These are phyloP conservation scores for Physocladia obscura DNA, from an alignment of 192 early-diverging fungal species.

Conservation along the genomic window DNA sequence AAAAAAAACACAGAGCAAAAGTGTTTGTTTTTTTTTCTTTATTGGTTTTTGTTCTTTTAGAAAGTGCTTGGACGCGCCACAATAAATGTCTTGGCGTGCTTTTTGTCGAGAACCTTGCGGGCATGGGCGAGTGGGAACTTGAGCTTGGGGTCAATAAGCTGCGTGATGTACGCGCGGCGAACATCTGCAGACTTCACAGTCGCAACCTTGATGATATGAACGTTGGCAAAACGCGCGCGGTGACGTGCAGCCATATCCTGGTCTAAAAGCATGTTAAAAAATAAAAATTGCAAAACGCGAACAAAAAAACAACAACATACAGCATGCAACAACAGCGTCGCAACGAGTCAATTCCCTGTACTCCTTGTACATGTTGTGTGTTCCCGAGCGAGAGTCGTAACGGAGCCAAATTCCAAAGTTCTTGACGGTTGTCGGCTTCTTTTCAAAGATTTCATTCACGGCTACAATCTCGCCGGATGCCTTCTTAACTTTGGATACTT, in stretches of 20 bases:
- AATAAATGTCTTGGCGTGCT: conserved; percentile 83
- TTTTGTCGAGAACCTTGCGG: conserved; percentile 73
- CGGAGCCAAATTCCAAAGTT: conserved; percentile 99
- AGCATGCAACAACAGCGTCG: conserved; percentile 57
- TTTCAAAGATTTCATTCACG: conserved; percentile 95
- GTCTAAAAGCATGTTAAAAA: conserved; percentile 46
- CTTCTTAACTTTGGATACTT: conserved; percentile 99
- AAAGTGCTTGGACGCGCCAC: conserved; percentile 93
- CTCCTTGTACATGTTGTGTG: conserved; percentile 99
- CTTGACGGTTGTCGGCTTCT: conserved; percentile 87
- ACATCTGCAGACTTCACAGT: conserved; percentile 86
- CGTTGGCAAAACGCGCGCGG: conserved; percentile 93
- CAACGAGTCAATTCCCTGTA: conserved; percentile 93
- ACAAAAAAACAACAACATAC: conserved; percentile 36
- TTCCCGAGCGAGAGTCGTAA: conserved; percentile 99
- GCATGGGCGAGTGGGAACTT: conserved; percentile 99
- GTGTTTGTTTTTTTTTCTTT: too few species aligned
- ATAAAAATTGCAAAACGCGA: not conserved
- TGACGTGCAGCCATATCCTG: conserved; percentile 99
- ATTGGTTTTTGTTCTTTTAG: conserved; percentile 56
- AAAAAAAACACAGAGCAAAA: not conserved
- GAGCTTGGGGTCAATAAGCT: conserved; percentile 85
- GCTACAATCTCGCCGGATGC: conserved; percentile 96
- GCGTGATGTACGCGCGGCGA: conserved; percentile 96
- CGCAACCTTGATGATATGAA: conserved; percentile 99